These are phyloP conservation scores for Penicillium sp. DNA, from an alignment of 2,329 filamentous ascomycete genomes.

Conservation along the genomic window DNA sequence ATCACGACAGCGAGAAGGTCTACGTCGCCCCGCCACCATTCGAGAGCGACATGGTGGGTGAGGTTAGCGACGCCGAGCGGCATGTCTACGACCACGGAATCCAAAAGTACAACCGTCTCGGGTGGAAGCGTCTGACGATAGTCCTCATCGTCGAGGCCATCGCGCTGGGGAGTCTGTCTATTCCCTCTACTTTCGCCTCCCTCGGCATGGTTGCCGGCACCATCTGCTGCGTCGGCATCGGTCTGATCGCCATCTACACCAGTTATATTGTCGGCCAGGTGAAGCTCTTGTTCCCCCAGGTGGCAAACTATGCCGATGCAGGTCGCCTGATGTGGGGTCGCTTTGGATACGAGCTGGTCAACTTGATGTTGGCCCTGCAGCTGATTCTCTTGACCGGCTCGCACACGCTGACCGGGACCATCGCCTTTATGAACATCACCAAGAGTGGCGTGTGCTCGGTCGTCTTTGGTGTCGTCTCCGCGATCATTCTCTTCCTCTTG, in stretches of 20 bases:
- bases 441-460: not conserved
- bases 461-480: not conserved
- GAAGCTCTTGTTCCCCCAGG: not conserved
- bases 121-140: not conserved
- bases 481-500: not conserved
- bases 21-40: slow-evolving; percentile 5
- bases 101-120: not conserved
- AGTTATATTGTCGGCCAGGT: slow-evolving; percentile 1
- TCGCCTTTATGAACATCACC: slow-evolving; percentile 1
- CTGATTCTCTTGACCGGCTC: not conserved
- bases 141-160: slow-evolving; percentile 1
- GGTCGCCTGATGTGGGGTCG: slow-evolving; percentile 1
- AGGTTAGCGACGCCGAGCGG: slow-evolving; percentile 13
- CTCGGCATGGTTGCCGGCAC: not conserved
- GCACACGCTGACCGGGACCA: not conserved
- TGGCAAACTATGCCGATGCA: not conserved
- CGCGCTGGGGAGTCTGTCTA: not conserved
- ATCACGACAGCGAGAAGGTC: slow-evolving; percentile 5
- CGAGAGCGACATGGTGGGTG: slow-evolving; percentile 11
- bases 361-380: not conserved
- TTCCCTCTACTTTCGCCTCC: not conserved
- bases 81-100: not conserved
- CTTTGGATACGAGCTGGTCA: not conserved
- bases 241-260: slow-evolving; percentile 36
- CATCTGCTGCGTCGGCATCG: slow-evolving; percentile 5